These are phyloP conservation scores for Boletus patriciae DNA, from an alignment of 768 basidiomycete species.

Conservation along the genomic window DNA sequence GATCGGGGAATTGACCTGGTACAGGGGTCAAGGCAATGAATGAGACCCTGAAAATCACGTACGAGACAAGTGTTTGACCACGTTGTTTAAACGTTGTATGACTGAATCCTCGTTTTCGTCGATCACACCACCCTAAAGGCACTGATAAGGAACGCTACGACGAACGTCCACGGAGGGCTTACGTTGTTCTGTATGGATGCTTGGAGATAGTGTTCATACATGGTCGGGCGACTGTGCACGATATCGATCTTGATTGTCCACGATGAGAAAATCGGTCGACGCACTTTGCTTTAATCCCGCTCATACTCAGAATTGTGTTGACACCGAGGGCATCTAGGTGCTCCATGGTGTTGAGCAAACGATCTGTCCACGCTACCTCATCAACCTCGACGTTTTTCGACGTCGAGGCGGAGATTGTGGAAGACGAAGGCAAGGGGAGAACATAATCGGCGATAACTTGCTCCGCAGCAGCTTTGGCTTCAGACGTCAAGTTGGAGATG, in stretches of 20 bases:
- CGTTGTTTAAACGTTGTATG: constrained; percentile 50
- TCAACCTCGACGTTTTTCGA: constrained; percentile 59
- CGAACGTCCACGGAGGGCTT: constrained; percentile 28
- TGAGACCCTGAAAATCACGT: constrained; percentile 22
- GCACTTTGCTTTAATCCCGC: constrained; percentile 65
- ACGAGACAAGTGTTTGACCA: constrained; percentile 66
- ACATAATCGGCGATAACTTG: constrained; percentile 71
- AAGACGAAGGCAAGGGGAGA: constrained; percentile 67
- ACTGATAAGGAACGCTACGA: not conserved
- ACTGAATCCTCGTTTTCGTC: constrained; percentile 76
- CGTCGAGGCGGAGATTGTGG: constrained; percentile 39
- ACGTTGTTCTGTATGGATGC: constrained; percentile 85
- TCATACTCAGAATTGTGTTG: constrained; percentile 57
- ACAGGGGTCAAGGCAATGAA: not conserved
- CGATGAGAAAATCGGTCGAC: not conserved
- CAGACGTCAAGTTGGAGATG: constrained; percentile 48
- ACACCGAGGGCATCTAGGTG: constrained; percentile 61
- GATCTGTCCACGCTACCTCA: constrained; percentile 84
- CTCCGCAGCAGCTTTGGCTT: constrained; percentile 68
- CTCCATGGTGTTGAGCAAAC: constrained; percentile 70
- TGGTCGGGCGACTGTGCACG: constrained; percentile 57
- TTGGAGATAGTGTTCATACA: constrained; percentile 69
- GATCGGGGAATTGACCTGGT: constrained; percentile 61
- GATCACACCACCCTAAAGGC: constrained; percentile 78
- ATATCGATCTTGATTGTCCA: not conserved